Evolutionary conservation across 148 eudicot genomes (phyloP), one percentile per base, ranked within the genome.

Genomic region (Persicaria tinctoria): DNA sequence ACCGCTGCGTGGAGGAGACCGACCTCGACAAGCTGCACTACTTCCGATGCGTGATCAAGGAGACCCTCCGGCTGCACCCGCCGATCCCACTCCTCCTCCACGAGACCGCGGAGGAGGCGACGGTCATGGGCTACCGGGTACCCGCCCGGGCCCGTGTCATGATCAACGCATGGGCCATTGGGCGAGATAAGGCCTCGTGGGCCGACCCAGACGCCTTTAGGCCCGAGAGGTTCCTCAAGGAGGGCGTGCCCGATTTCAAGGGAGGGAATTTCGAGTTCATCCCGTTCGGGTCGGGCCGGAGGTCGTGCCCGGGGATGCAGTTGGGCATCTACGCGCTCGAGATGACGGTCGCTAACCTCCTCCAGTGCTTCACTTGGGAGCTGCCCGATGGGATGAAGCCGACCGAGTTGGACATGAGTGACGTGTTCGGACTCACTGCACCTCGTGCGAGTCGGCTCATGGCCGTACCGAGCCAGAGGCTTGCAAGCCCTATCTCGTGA

Each of bases 251-350:
- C 2, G 95, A 90, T 64, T 90, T 88, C 49, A 88, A 86, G 57
- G 95, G 95, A 0, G 69, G 82, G 7, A 86, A 79, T 76, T 90
- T 86, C 60, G 95, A 90, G 76, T 90, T 86, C 51, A 71, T 90
- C 0, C 92, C 95, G 8, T 90, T 90, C 51, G 95, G 95, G 79
- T 90, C 95, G 51, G 95, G 95, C 45, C 81, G 95, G 69, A 80
- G 95, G 79, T 90, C 95, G 0, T 90, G 95, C 79, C 95, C 95
- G 3, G 95, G 95, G 0, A 90, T 90, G 95, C 89, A 86, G 20
- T 88, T 90, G 13, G 95, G 95, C 41, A 38, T 90, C 9, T 88
- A 90, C 53, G 89, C 88, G 6, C 79, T 88, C 6, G 95, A 90
- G 53, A 88, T 86, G 89, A 80, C 89, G 1, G 92, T 90, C 68